Percentiles rank a stretch among this genome's conserved stretches.
These are phyloP conservation scores for Ploettnerulaceae sp. DNA, from an alignment of 2,329 filamentous ascomycete genomes.

Conservation along the genomic window DNA sequence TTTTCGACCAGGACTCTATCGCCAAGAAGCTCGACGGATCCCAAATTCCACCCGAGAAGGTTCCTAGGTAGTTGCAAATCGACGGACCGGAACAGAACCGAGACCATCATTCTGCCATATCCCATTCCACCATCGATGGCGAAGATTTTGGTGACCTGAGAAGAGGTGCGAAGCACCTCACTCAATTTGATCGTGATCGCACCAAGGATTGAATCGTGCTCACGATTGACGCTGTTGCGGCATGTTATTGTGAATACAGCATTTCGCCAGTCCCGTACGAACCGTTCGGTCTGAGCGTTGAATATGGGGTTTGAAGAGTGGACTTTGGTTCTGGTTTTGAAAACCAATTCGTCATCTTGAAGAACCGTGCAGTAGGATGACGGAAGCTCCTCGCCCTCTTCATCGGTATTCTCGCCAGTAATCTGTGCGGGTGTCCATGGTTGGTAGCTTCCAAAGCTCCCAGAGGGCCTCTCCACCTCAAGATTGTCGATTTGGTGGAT, in stretches of 20 bases:
- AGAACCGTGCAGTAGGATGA: slow-evolving; percentile 22
- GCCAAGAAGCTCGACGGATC: slow-evolving; percentile 17
- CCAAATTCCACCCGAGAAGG: slow-evolving; percentile 20
- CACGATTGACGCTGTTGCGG: slow-evolving; percentile 17
- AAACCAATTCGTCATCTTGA: slow-evolving; percentile 21
- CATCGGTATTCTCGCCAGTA: slow-evolving; percentile 22
- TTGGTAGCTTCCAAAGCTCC: slow-evolving; percentile 19
- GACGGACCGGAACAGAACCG: slow-evolving; percentile 20
- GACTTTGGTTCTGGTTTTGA: slow-evolving; percentile 21
- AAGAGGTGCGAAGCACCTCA: slow-evolving; percentile 18
- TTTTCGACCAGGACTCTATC: slow-evolving; percentile 15
- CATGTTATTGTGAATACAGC: slow-evolving; percentile 19
- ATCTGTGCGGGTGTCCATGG: slow-evolving; percentile 21
- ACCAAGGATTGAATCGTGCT: slow-evolving; percentile 21
- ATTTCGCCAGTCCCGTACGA: slow-evolving; percentile 21
- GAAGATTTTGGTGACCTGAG: slow-evolving; percentile 18
- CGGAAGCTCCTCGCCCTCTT: slow-evolving; percentile 17
- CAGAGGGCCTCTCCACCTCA: slow-evolving; percentile 16
- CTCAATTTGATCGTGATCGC: slow-evolving; percentile 20
- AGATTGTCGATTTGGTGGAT: slow-evolving; percentile 23
- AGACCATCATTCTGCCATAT: slow-evolving; percentile 20
- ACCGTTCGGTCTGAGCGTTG: slow-evolving; percentile 21
- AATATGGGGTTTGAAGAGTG: slow-evolving; percentile 20
- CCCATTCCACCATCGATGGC: slow-evolving; percentile 20
- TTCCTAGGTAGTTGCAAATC: slow-evolving; percentile 15